Base-by-base conservation (phyloP, 345 rosid genomes). In the Salix exigua region DNA sequence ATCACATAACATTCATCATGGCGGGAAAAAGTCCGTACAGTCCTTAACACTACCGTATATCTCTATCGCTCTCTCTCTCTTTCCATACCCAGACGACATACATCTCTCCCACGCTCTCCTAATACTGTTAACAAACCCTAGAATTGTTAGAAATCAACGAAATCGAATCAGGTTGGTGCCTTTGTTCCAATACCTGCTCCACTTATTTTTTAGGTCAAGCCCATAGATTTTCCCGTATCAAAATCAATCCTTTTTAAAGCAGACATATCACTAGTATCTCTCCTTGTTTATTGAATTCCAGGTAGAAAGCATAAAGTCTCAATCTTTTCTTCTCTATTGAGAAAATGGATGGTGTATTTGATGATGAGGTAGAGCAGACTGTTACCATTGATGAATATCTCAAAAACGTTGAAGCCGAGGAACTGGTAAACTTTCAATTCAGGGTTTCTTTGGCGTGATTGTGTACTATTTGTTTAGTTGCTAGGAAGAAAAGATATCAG, bases 311-410 rank as follows among this genome's bases (percentile, higher is more conserved):
- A 18, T 33, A 78, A 60, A 58, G n/a, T 72, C 31, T 73, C 8
- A 55, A 44, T 60, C 26, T 68, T 68, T 30, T 11, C 31, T 2
- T 13, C 50, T 42, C 28, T n/a, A 48, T 2, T 25, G 19, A 5
- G 19, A 76, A 72, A 77, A 91, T 92, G 88, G 88, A 85, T 23
- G 86, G 76, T 18, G 85, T 26, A 70, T 87, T 90, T 70, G 98
- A 87, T 23, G 91, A 91, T 21, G 98, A 95, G 33, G 84, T 82
- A 8, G 96, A 90, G 78, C 89, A 77, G 64, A 91, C 95, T 53
- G 69, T 92, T 33, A 83, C 98, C 48, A 92, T 96, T 72, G 63
- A 88, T 33, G 99, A 96, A 85, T 96, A 93, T 76, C 92, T 96
- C 72, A 77, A 93, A 72, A 82, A 87, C 35, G 88, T 93, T 63